phyloP scores from a whole-genome alignment of 768 basidiomycete species.

The Lentinula sp. region DNA sequence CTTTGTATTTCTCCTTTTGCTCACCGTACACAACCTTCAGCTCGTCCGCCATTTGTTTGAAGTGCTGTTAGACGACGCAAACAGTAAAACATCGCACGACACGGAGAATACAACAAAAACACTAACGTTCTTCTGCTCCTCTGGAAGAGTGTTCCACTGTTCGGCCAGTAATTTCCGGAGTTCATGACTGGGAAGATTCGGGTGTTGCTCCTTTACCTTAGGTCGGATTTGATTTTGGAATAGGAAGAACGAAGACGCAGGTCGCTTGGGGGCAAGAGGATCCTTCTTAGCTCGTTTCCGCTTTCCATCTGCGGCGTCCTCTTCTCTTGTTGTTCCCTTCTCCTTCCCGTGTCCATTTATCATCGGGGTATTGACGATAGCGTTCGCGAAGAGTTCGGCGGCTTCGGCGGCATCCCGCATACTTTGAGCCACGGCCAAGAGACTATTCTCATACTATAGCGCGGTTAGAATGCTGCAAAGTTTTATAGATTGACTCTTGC shows the following conservation, averaged over 20 bases:
- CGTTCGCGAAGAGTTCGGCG: slow-evolving; percentile 53
- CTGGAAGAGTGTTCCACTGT: slow-evolving; percentile 44
- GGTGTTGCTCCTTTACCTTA: slow-evolving; percentile 40
- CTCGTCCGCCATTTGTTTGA: slow-evolving; percentile 30
- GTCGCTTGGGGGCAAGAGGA: slow-evolving; percentile 72
- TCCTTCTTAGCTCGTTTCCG: slow-evolving; percentile 37
- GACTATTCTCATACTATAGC: slow-evolving; percentile 47
- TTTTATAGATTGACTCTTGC: slow-evolving; percentile 16
- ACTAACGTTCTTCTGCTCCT: slow-evolving; percentile 51
- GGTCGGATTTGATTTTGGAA: slow-evolving; percentile 66
- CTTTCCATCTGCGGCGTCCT: neutral
- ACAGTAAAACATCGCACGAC: neutral
- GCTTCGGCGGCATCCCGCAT: slow-evolving; percentile 58
- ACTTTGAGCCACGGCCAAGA: slow-evolving; percentile 51
- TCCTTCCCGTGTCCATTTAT: slow-evolving; percentile 18
- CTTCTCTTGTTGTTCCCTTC: slow-evolving; percentile 53
- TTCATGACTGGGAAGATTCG: slow-evolving; percentile 45
- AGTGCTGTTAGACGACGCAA: slow-evolving; percentile 17
- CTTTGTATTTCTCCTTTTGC: slow-evolving; percentile 12
- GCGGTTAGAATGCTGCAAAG: neutral
- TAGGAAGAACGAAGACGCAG: slow-evolving; percentile 64
- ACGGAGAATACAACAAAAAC: neutral
- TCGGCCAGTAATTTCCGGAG: slow-evolving; percentile 47
- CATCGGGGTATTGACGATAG: slow-evolving; percentile 25
- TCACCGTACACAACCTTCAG: slow-evolving; percentile 37